Evolutionary conservation across 2,329 filamentous ascomycete genomes (phyloP), one percentile per base, ranked within the genome.

Genomic region (Claviceps sp.): DNA sequence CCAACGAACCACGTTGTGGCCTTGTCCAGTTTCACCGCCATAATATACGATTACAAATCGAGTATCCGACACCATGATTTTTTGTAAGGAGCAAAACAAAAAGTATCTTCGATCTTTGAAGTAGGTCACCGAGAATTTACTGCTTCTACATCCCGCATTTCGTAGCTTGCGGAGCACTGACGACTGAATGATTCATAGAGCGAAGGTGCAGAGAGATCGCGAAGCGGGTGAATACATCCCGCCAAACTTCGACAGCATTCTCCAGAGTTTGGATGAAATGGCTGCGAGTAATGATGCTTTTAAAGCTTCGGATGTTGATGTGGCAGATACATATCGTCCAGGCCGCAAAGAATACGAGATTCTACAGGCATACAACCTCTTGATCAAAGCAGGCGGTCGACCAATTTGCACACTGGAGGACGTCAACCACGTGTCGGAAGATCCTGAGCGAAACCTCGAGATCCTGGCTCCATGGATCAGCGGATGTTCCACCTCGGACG

Each of bases 321-420:
- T 24, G 16, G 30, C 37, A 20, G 30, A 37, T 13, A 38, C 22
- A 2, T 52, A 49, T 18, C 42, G 50, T 37, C 52, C 50, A 13
- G 52, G 50, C 8, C 52, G 52, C 37, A 38, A 50, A 47, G 52
- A 54, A 24, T 52, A 52, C 30, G 52, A 54, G 26, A 38, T 54
- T 9, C 13, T 49, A n/a, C 41, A 47, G 30, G 46, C 50, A 22
- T 52, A 54, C 37, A 50, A 52, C 24, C 42, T 42, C 2, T n/a
- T 54, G 46, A 20, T 54, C 13, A 34, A 47, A 16, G 46, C 50
- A 8, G 52, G 52, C 3, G 52, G 42, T 6, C 46, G 50, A 5
- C 52, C 52, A 8, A 9, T 54, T 24, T 54, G 50, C 18, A 41
- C 46, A 8, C 22, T 52, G 24, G 50, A 42, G 8, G 47, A 54